phyloP scores from a whole-genome alignment of 306 rosid species.

The Comarum palustre region DNA sequence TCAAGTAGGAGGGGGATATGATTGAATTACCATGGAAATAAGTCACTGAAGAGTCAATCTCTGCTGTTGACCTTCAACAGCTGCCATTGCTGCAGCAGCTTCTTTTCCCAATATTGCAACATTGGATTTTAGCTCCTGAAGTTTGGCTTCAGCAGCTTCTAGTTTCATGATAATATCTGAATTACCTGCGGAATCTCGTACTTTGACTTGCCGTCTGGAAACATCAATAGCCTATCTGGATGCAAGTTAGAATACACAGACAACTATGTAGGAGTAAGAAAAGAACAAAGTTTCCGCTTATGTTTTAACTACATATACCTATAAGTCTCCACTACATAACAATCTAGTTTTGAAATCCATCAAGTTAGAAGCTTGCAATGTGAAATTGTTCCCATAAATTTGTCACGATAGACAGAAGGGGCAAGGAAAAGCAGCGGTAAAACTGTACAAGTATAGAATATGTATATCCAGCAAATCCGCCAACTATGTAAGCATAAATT shows the following conservation, averaged over 20 bases:
- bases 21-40: conserved; percentile 64
- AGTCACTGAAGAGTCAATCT: conserved; percentile 83
- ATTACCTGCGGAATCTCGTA: conserved; percentile 64
- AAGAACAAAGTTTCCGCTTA: neutral
- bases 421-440: neutral
- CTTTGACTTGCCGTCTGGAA: conserved; percentile 71
- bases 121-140: conserved; percentile 69
- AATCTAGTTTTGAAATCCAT: neutral
- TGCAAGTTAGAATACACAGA: conserved; percentile 40
- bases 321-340: neutral
- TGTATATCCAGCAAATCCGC: neutral
- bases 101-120: conserved; percentile 80
- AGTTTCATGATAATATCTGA: conserved; percentile 59
- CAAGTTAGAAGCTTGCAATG: neutral
- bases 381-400: neutral
- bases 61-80: conserved; percentile 89
- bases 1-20: conserved; percentile 1
- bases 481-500: neutral
- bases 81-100: conserved; percentile 84
- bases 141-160: conserved; percentile 75
- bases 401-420: conserved; percentile 5
- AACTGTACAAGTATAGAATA: neutral
- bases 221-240: conserved; percentile 85
- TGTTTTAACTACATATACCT: neutral
- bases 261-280: conserved; percentile 16